A percentile compares a stretch with the other conserved stretches of the same genome.
Evolutionary conservation across 2,329 filamentous ascomycete genomes (phyloP).

Genomic region (Rutstroemia sydowiana): DNA sequence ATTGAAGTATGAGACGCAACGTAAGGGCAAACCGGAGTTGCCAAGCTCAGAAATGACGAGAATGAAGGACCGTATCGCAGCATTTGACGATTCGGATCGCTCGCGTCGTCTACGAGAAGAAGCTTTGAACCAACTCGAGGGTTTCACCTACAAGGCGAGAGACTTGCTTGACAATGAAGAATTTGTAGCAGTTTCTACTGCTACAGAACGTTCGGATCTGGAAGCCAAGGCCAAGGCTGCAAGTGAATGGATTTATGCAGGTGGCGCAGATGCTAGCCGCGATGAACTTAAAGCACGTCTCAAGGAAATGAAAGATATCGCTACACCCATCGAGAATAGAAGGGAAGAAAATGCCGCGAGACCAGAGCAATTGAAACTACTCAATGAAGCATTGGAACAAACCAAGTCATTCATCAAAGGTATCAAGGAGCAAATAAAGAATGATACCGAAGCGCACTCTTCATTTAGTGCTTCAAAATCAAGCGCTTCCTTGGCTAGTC

Average conservation of each 20-base stretch:
- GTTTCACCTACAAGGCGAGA: slow-evolving; percentile 80
- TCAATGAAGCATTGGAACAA: slow-evolving; percentile 65
- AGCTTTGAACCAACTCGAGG: slow-evolving; percentile 85
- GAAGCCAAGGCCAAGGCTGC: slow-evolving; percentile 59
- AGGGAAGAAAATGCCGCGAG: slow-evolving; percentile 65
- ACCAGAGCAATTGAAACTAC: slow-evolving; percentile 57
- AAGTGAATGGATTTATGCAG: slow-evolving; percentile 87
- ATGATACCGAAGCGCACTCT: slow-evolving; percentile 53
- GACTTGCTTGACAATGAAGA: slow-evolving; percentile 72
- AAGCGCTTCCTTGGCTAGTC: slow-evolving; percentile 27
- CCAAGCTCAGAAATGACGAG: slow-evolving; percentile 24
- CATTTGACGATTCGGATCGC: slow-evolving; percentile 81
- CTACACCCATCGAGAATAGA: slow-evolving; percentile 68
- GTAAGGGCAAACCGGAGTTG: slow-evolving; percentile 24
- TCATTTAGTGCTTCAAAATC: slow-evolving; percentile 42
- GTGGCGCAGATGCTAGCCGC: slow-evolving; percentile 68
- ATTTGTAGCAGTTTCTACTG: slow-evolving; percentile 66
- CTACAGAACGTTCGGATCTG: slow-evolving; percentile 58
- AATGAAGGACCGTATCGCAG: slow-evolving; percentile 58
- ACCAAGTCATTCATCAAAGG: slow-evolving; percentile 62
- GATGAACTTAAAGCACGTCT: slow-evolving; percentile 70
- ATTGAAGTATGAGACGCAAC: slow-evolving; percentile 24
- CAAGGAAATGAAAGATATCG: slow-evolving; percentile 68
- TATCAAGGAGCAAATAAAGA: slow-evolving; percentile 67
- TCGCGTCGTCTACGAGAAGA: slow-evolving; percentile 74